Evolutionary conservation across 176 grass and related monocot species (phyloP).

Genomic region (Zoysia japonica): DNA sequence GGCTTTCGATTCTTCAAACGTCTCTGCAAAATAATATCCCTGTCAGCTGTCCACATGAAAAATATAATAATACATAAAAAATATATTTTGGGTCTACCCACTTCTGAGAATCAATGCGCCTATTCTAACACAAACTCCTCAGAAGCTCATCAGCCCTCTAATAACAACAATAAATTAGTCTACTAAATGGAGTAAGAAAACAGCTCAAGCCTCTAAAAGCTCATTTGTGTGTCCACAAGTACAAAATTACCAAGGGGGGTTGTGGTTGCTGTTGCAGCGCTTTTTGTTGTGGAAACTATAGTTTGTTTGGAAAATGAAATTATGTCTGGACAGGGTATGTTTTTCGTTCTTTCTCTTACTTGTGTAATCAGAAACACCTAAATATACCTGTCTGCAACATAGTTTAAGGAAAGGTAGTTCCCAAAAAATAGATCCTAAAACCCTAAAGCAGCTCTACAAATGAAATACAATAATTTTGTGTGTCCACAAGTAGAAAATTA

Average conservation of each 20-base stretch:
- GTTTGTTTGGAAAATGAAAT: conserved; percentile 16
- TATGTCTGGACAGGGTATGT: background rate
- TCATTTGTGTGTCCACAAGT: background rate
- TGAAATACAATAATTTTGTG: background rate
- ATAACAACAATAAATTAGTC: background rate
- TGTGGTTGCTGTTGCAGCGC: background rate
- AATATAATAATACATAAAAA: conserved; percentile 23
- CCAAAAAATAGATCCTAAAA: background rate
- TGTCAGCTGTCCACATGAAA: conserved; percentile 35
- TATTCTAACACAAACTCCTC: background rate
- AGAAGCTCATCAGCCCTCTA: conserved; percentile 10
- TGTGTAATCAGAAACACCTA: background rate
- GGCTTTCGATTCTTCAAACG: conserved; percentile 78
- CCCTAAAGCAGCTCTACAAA: conserved; percentile 10
- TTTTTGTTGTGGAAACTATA: background rate
- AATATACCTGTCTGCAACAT: background rate
- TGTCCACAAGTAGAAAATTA: too few species aligned
- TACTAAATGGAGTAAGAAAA: conserved; percentile 1
- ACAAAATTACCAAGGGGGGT: conserved; percentile 16
- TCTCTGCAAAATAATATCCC: conserved; percentile 59
- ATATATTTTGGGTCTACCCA: conserved; percentile 21
- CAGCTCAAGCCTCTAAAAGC: background rate
- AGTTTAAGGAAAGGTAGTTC: background rate
- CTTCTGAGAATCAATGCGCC: conserved; percentile 2
- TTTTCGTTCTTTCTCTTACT: background rate